phyloP scores from a whole-genome alignment of 2,329 filamentous ascomycete genomes.

The Curvularia sp. region DNA sequence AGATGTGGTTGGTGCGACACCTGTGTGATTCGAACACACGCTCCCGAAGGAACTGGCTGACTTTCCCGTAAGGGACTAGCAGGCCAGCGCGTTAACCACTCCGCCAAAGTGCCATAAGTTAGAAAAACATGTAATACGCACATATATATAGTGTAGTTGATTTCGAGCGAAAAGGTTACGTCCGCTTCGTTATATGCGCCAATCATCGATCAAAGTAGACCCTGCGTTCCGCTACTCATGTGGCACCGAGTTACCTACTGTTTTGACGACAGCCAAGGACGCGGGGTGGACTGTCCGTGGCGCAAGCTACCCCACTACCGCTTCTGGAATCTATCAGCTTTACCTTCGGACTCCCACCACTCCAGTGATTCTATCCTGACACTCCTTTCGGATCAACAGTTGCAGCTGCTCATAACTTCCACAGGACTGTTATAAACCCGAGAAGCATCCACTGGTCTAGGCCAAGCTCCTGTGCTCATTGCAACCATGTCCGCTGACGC shows the following conservation, averaged over 20 bases:
- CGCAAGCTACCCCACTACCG: slow-evolving; percentile 1
- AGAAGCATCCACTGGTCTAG: not conserved
- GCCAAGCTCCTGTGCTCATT: not conserved
- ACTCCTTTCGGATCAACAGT: not conserved
- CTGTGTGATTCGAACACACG: slow-evolving; percentile 42
- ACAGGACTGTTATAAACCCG: not conserved
- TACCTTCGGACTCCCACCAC: not conserved
- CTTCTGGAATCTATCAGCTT: not conserved
- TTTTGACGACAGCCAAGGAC: not conserved
- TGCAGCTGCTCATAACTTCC: too few relatives aligned
- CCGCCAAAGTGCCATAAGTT: slow-evolving; percentile 20
- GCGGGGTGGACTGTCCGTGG: not conserved
- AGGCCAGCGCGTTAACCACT: slow-evolving; percentile 40
- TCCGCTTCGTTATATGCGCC: too few relatives aligned
- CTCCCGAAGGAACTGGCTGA: slow-evolving; percentile 41
- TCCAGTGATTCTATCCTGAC: not conserved
- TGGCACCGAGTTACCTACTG: not conserved
- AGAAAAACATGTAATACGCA: accelerated
- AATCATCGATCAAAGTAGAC: too few relatives aligned
- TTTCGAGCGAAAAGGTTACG: too few relatives aligned
- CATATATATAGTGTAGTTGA: too few relatives aligned
- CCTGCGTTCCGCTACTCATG: not conserved
- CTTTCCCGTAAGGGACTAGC: slow-evolving; percentile 28
- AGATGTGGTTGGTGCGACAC: slow-evolving; percentile 25
- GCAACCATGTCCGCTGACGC: slow-evolving; percentile 68